Base-by-base conservation (phyloP, 352 stramenopile species). In the Elongisporangium senticosum region DNA sequence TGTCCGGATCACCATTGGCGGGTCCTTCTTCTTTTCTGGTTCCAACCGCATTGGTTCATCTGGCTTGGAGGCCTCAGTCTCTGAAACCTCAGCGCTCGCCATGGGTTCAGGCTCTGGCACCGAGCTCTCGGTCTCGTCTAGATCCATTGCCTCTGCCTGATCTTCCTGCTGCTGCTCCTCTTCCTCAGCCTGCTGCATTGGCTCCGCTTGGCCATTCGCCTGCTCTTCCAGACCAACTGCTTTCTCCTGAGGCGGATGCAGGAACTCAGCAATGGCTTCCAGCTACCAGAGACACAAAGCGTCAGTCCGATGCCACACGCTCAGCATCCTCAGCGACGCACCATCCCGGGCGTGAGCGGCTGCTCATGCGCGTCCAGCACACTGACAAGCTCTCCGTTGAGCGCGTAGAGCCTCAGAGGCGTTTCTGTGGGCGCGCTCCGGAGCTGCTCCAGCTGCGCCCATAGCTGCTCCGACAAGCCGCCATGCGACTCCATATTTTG, bases 341-440 rank as follows among this genome's bases (percentile, higher is more conserved):
- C 80, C 75, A 79, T 83, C 53, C 53, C 49, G 5, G 69, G 70
- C 23, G 81, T 86, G 6, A 90, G 67, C 17, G 78, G 76, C 55
- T 79, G 73, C 49, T 75, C 69, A 58, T 82, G 66, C 24, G 58
- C 53, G 56, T 90, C 81, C 55, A 90, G 57, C 14, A 90, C 77
- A 17, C 77, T 75, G 49, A 90, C 68, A 26, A 90, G 81, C 49
- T 74, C 71, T 19, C 81, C 78, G 4, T 56, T 48, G 20, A 56
- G 37, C 40, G 76, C 68, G 52, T 81, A 87, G 19, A 87, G 53
- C 10, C 77, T 66, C 53, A 86, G 57, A 19, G 71, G 69, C 6
- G 43, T 56, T 21, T 22, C 72, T 66, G 10, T 61, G 47, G 14
- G 53, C 53, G 50, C 68, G 71, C 53, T 73, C 68, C 7, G 57